Evolutionary conservation across 192 early-diverging fungal species (phyloP).

Genomic region (Coemansia brasiliensis): DNA sequence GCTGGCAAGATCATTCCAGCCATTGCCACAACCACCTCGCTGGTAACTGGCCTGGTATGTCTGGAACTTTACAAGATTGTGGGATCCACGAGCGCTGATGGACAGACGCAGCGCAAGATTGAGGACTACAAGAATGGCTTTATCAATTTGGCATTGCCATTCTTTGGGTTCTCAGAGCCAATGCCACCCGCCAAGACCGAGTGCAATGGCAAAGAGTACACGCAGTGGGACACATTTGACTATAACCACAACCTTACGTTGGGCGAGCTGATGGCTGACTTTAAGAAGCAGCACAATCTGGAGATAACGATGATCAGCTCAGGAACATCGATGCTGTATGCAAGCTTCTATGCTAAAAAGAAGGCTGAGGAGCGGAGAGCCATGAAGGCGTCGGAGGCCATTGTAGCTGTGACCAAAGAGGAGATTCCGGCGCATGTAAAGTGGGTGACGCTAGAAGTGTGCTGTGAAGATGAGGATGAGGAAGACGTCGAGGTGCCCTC

Average conservation of each 20-base stretch:
- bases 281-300: slow-evolving; percentile 77
- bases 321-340: slow-evolving; percentile 91
- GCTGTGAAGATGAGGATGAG: slow-evolving; percentile 82
- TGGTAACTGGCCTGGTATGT: slow-evolving; percentile 96
- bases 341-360: slow-evolving; percentile 83
- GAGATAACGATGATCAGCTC: slow-evolving; percentile 92
- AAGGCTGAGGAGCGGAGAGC: slow-evolving; percentile 78
- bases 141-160: slow-evolving; percentile 94
- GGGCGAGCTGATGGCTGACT: slow-evolving; percentile 84
- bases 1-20: slow-evolving; percentile 90
- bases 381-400: slow-evolving; percentile 80
- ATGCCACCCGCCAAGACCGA: slow-evolving; percentile 85
- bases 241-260: slow-evolving; percentile 82
- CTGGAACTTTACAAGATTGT: slow-evolving; percentile 95
- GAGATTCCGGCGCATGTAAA: slow-evolving; percentile 83
- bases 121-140: slow-evolving; percentile 99
- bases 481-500: slow-evolving; percentile 83
- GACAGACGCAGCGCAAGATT: slow-evolving; percentile 64
- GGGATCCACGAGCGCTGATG: slow-evolving; percentile 13
- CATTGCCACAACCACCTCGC: slow-evolving; percentile 92
- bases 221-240: slow-evolving; percentile 95
- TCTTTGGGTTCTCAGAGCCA: slow-evolving; percentile 99
- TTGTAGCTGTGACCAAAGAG: slow-evolving; percentile 84
- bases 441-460: slow-evolving; percentile 81
- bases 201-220: slow-evolving; percentile 86